Conservation (phyloP, 805 yeast genomes). For the Lipomyces yamanashiensis region DNA sequence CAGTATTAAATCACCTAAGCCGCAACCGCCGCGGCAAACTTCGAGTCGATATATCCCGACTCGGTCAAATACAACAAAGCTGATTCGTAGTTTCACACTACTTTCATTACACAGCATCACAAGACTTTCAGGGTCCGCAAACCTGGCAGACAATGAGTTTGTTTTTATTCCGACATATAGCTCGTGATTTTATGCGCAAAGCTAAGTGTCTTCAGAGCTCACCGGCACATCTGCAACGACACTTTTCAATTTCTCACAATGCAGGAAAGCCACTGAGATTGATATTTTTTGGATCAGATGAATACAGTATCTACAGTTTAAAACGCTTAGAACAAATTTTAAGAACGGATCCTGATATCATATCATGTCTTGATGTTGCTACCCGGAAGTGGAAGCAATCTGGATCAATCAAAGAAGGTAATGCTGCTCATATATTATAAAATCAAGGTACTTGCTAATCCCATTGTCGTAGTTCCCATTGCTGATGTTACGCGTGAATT, state of each 20-base stretch:
- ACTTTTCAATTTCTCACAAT: not conserved
- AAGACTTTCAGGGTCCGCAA: not conserved
- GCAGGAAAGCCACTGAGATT: slow-evolving; percentile 39
- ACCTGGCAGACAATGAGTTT: not conserved
- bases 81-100: not conserved
- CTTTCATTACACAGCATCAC: not conserved
- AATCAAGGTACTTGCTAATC: not conserved
- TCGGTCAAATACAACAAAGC: too few relatives aligned
- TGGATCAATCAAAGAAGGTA: slow-evolving; percentile 61
- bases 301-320: slow-evolving; percentile 64
- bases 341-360: slow-evolving; percentile 29
- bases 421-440: slow-evolving; percentile 46
- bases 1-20: not conserved
- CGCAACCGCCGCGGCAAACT: not conserved
- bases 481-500: slow-evolving; percentile 18
- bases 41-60: not conserved
- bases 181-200: too few relatives aligned
- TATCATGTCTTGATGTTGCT: slow-evolving; percentile 57
- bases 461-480: slow-evolving; percentile 20
- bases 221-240: not conserved
- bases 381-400: slow-evolving; percentile 63
- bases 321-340: slow-evolving; percentile 44
- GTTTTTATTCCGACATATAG: not conserved
- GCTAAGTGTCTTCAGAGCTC: not conserved
- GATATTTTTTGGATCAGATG: slow-evolving; percentile 79